Evolutionary conservation across 257 asterid genomes (phyloP).

Genomic region (Solanum pimpinellifolium): DNA sequence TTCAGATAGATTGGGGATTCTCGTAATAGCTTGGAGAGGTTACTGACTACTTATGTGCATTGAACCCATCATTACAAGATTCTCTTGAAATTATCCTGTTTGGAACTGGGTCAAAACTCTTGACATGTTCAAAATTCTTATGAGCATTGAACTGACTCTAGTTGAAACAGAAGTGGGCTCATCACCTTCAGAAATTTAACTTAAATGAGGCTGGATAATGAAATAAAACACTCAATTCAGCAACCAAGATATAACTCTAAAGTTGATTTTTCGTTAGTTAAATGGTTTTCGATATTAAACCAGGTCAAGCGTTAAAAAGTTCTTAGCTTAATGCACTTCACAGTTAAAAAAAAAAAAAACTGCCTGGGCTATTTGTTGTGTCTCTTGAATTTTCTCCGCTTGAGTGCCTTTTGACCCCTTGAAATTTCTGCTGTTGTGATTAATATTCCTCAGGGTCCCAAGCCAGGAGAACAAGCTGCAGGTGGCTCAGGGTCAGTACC

Average conservation of each 20-base stretch:
- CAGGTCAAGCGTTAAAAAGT: neutral
- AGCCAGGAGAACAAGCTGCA: conserved; percentile 46
- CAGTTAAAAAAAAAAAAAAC: neutral
- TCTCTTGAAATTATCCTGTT: neutral
- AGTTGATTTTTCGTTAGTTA: neutral
- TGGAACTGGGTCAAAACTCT: neutral
- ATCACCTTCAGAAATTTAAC: neutral
- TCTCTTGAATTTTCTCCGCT: neutral
- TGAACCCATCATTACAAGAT: neutral
- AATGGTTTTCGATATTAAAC: neutral
- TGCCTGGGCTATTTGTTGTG: neutral
- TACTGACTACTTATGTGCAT: neutral
- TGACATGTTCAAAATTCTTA: neutral
- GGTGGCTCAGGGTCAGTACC: conserved; percentile 45
- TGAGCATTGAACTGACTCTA: neutral
- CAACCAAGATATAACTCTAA: neutral
- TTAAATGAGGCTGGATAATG: neutral
- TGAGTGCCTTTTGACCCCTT: neutral
- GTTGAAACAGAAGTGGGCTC: neutral
- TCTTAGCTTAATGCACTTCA: neutral
- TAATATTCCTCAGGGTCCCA: conserved; percentile 54
- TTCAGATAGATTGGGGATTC: neutral
- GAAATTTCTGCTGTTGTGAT: neutral
- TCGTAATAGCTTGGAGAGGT: neutral
- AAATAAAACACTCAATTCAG: neutral